These are phyloP conservation scores for Ochromonas danica DNA, from an alignment of 108 stramenopile genomes.

Conservation along the genomic window DNA sequence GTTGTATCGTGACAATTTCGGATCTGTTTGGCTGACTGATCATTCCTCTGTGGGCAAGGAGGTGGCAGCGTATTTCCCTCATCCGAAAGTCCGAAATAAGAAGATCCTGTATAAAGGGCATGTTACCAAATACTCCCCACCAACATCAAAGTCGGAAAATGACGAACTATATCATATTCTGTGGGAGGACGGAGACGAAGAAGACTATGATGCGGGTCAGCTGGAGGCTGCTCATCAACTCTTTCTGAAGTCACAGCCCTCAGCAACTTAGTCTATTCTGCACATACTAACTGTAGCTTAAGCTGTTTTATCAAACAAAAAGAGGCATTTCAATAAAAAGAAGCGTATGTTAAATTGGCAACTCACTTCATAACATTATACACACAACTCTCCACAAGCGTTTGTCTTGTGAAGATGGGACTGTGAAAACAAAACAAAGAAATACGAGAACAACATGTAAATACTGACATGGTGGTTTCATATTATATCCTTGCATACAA, in stretches of 20 bases:
- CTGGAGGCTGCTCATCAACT: neutral
- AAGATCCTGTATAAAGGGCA: neutral
- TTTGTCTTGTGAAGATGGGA: too few species aligned
- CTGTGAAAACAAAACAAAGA: too few species aligned
- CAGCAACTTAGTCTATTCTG: too few species aligned
- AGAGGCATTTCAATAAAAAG: too few species aligned
- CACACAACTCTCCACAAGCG: too few species aligned
- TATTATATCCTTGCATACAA: too few species aligned
- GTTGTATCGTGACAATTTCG: neutral
- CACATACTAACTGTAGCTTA: too few species aligned
- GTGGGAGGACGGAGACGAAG: neutral
- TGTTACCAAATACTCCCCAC: neutral
- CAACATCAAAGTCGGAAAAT: neutral
- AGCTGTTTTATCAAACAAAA: too few species aligned
- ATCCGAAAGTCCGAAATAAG: neutral
- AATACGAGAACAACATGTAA: too few species aligned
- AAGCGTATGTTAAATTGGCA: too few species aligned
- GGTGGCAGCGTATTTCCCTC: neutral
- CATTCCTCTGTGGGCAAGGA: slow-evolving; percentile 1
- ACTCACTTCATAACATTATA: too few species aligned
- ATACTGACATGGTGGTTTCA: too few species aligned
- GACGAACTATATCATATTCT: neutral
- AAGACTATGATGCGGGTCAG: neutral
- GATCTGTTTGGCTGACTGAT: neutral
- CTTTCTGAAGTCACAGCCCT: neutral